Conservation (phyloP, 164 flowering plant genomes). For the Aristolochia contorta region DNA sequence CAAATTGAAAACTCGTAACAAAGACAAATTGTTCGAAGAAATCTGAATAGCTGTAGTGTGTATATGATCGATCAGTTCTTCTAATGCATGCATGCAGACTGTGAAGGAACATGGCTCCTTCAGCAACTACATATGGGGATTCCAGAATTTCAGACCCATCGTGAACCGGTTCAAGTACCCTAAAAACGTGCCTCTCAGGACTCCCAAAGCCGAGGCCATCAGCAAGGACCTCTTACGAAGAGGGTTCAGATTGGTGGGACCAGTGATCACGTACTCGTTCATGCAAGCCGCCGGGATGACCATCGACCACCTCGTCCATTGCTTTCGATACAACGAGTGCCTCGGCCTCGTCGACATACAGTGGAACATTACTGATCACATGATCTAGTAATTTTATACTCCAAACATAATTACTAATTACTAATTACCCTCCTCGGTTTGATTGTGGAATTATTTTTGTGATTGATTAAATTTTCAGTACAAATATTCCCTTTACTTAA, state of each 20-base stretch:
- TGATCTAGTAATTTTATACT: too few relatives aligned
- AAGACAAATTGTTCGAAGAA: too few relatives aligned
- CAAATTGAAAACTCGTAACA: too few relatives aligned
- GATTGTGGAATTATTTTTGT: too few relatives aligned
- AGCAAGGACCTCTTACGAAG: slow-evolving; percentile 65
- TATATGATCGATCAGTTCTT: too few relatives aligned
- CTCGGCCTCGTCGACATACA: slow-evolving; percentile 49
- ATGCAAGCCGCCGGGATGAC: slow-evolving; percentile 91
- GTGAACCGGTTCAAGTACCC: slow-evolving; percentile 57
- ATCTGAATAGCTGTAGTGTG: too few relatives aligned
- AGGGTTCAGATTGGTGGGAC: slow-evolving; percentile 81
- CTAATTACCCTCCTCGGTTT: too few relatives aligned
- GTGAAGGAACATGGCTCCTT: slow-evolving; percentile 68
- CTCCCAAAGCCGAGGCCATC: slow-evolving; percentile 68
- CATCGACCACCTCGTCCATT: slow-evolving; percentile 77
- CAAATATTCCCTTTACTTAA: too few relatives aligned
- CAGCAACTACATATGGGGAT: slow-evolving; percentile 71
- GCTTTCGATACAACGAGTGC: slow-evolving; percentile 64
- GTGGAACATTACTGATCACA: slow-evolving; percentile 15
- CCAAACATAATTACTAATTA: too few relatives aligned
- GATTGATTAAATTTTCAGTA: too few relatives aligned
- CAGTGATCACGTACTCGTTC: slow-evolving; percentile 72
- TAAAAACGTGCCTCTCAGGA: slow-evolving; percentile 64
- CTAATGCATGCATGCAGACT: slow-evolving; percentile 32
- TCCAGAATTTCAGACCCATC: slow-evolving; percentile 55